Evolutionary conservation across 2,329 filamentous ascomycete species (phyloP), one percentile per base, ranked within the genome.

Genomic region (Epichloe brachyelytri): DNA sequence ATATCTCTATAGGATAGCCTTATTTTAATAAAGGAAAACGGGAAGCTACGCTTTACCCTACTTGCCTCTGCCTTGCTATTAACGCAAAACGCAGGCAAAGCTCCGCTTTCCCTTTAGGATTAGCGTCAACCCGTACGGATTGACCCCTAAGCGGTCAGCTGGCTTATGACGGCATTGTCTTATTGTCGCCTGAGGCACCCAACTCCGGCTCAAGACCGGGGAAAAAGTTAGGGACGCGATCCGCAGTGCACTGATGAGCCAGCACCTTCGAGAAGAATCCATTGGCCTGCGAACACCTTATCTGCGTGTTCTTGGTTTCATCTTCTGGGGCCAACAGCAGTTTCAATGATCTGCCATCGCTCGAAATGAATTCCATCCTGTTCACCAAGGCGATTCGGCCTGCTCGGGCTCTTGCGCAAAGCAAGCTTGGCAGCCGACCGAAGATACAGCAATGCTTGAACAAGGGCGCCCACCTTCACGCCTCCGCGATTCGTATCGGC

Each of bases 331-430:
- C 43, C 48, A 22, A n/a, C 19, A n/a, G 38, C 20, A 44, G 33
- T 45, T 30, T 51, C 57, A 59, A 67, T 65, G 64, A 60, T 58
- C 58, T 53, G 53, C 51, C 58, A 53, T 54, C 50, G 48, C 48
- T 60, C 60, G 67, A 56, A 43, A 76, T 77, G 74, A 76, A 74
- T 60, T 66, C 73, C 40, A 71, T 63, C 59, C 60, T 74, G 56
- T 58, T 76, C 53, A 67, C 67, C 54, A 77, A 74, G 64, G 69
- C 71, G 46, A 67, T 67, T 55, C 65, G 68, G 57, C 73, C 74
- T 37, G 65, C 67, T 60, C 71, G 73, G 57, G 65, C 69, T 55
- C 60, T 77, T 53, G 69, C 71, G 51, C 71, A 71, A 53, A 64
- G 65, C 55, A 68, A 71, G 53, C 63, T 68, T 51, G 66, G 67